phyloP scores from a whole-genome alignment of 2,329 filamentous ascomycete genomes.

The Curvularia spicifera region DNA sequence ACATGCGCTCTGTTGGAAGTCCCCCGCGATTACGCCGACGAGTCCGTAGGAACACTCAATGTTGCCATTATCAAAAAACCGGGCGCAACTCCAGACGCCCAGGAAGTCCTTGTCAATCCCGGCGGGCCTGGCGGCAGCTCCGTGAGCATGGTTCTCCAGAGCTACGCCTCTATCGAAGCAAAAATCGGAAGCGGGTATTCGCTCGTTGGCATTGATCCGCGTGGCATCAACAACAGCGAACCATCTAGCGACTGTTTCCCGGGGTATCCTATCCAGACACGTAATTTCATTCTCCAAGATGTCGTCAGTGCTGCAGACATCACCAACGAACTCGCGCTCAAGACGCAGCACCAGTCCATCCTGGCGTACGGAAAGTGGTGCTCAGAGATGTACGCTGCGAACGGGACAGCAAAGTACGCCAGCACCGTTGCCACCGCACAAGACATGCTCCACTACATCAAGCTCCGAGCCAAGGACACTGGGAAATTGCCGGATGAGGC shows the following conservation, averaged over 20 bases:
- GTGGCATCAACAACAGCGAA: constrained; percentile 33
- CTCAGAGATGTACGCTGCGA: constrained; percentile 16
- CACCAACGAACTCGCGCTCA: neutral
- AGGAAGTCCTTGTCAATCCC: constrained; percentile 29
- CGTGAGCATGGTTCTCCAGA: constrained; percentile 20
- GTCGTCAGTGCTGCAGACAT: neutral
- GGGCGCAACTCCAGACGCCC: constrained; percentile 11
- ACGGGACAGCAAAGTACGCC: constrained; percentile 37
- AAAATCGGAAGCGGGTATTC: constrained; percentile 38
- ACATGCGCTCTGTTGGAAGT: constrained; percentile 25
- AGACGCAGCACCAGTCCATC: neutral
- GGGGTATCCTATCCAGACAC: neutral
- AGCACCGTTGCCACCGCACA: constrained; percentile 39
- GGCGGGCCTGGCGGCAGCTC: constrained; percentile 45
- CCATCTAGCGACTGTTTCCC: constrained; percentile 20
- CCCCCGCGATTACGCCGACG: constrained; percentile 28
- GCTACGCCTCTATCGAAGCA: constrained; percentile 1
- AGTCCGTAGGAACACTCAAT: constrained; percentile 19
- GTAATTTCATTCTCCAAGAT: neutral
- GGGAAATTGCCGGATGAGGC: constrained; percentile 32
- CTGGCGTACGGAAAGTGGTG: constrained; percentile 33
- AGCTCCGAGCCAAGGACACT: constrained; percentile 25
- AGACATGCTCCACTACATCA: constrained; percentile 41
- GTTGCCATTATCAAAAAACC: constrained; percentile 25
- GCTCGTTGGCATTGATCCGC: constrained; percentile 43